Percentiles rank a stretch among this genome's conserved stretches.
Conservation (phyloP, 768 basidiomycete genomes). For the Coprinopsis cinerea region DNA sequence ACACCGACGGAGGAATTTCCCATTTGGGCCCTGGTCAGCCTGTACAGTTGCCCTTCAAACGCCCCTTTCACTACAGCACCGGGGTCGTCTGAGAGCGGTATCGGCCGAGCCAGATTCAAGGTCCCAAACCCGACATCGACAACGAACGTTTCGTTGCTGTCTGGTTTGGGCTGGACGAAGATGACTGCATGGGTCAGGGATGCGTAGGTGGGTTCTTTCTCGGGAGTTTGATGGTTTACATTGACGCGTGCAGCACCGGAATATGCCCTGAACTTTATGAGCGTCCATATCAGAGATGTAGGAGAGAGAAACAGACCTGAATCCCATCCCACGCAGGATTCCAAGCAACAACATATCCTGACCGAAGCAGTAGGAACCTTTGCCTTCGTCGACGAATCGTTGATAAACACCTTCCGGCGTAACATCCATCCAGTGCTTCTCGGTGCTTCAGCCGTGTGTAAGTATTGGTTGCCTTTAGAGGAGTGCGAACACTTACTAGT, state of each 20-base stretch:
- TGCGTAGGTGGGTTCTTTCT: conserved; percentile 11
- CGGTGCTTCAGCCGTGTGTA: conserved; percentile 11
- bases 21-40: conserved; percentile 14
- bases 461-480: not conserved
- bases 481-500: conserved; percentile 23
- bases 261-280: conserved; percentile 19
- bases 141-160: conserved; percentile 24
- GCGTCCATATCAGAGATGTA: not conserved
- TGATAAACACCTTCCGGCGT: conserved; percentile 17
- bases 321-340: conserved; percentile 24
- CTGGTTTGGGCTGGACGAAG: conserved; percentile 24
- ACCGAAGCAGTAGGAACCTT: conserved; percentile 26
- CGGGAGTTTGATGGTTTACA: conserved; percentile 4
- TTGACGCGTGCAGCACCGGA: conserved; percentile 23
- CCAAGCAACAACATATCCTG: conserved; percentile 21
- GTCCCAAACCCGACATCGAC: conserved; percentile 29
- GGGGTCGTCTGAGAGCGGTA: conserved; percentile 21
- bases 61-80: conserved; percentile 19
- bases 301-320: conserved; percentile 14
- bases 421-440: conserved; percentile 21
- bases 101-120: conserved; percentile 19
- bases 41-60: conserved; percentile 18
- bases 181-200: conserved; percentile 21
- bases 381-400: conserved; percentile 17
- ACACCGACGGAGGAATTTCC: conserved; percentile 18